Conservation (phyloP, 2,329 filamentous ascomycete genomes). For the Colletotrichum magnum region DNA sequence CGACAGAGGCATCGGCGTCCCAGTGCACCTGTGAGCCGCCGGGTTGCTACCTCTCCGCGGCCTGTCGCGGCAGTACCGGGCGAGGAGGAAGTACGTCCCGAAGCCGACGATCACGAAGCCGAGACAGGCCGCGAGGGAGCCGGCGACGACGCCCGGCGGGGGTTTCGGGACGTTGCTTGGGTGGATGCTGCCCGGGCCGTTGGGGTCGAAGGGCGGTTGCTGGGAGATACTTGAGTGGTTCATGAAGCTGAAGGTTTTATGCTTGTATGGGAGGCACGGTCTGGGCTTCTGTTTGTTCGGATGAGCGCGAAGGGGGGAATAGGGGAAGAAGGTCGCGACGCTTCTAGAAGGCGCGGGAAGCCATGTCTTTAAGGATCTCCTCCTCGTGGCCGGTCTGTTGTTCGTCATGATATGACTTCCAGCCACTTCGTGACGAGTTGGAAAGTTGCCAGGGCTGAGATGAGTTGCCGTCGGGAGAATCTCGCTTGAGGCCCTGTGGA, state of each 20-base stretch:
- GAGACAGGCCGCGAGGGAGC: constrained; percentile 8
- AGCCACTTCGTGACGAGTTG: neutral
- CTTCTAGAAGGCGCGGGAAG: no score
- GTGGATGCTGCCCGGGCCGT: neutral
- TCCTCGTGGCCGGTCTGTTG: no score
- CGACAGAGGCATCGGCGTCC: constrained; percentile 4
- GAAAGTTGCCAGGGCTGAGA: neutral
- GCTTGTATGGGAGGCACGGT: no score
- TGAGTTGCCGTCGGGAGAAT: neutral
- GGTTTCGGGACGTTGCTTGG: neutral
- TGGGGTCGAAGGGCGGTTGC: neutral
- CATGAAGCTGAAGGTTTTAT: no score
- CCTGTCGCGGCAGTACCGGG: neutral
- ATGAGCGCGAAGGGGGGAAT: no score
- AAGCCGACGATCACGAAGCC: constrained; percentile 3
- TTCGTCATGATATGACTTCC: neutral
- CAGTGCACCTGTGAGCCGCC: neutral
- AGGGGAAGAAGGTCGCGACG: no score
- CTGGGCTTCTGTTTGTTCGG: no score
- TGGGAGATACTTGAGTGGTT: neutral
- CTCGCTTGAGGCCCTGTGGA: neutral
- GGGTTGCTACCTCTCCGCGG: neutral
- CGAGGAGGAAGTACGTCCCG: neutral
- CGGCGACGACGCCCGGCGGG: constrained; percentile 21
- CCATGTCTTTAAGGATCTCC: no score